phyloP scores from a whole-genome alignment of 768 basidiomycete species.

The Collybia mongolica region DNA sequence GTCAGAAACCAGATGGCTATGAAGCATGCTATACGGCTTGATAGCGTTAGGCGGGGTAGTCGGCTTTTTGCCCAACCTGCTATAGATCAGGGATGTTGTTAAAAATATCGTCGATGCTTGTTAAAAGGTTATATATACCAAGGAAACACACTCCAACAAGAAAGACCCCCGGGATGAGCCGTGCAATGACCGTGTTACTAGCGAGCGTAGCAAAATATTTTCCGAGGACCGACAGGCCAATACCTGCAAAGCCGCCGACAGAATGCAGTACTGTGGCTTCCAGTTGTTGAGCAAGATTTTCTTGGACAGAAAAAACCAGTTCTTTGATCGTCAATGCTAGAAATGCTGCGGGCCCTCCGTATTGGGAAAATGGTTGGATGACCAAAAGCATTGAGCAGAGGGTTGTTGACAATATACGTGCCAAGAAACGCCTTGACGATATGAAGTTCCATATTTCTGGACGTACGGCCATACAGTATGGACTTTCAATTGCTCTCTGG shows the following conservation, averaged over 20 bases:
- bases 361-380: slow-evolving; percentile 34
- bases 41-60: slow-evolving; percentile 40
- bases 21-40: slow-evolving; percentile 46
- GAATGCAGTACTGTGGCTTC: slow-evolving; percentile 43
- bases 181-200: slow-evolving; percentile 23
- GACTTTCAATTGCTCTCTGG: too few relatives aligned
- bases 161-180: slow-evolving; percentile 39
- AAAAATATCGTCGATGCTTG: not conserved
- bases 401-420: slow-evolving; percentile 42
- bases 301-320: slow-evolving; percentile 45
- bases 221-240: slow-evolving; percentile 26
- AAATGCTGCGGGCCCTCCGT: slow-evolving; percentile 38
- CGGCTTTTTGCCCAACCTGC: slow-evolving; percentile 37
- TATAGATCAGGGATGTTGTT: not conserved
- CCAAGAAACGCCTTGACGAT: slow-evolving; percentile 29
- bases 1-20: slow-evolving; percentile 47
- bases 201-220: slow-evolving; percentile 18
- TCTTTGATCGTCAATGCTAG: slow-evolving; percentile 41
- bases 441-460: slow-evolving; percentile 2
- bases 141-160: slow-evolving; percentile 36
- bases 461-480: too few relatives aligned
- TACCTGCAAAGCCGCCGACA: slow-evolving; percentile 37
- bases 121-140: slow-evolving; percentile 22
- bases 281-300: slow-evolving; percentile 45
- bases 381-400: slow-evolving; percentile 38